Evolutionary conservation across 371 early-diverging fungal genomes (phyloP), one percentile per base, ranked within the genome.

Genomic region (Vairimorpha apis): DNA sequence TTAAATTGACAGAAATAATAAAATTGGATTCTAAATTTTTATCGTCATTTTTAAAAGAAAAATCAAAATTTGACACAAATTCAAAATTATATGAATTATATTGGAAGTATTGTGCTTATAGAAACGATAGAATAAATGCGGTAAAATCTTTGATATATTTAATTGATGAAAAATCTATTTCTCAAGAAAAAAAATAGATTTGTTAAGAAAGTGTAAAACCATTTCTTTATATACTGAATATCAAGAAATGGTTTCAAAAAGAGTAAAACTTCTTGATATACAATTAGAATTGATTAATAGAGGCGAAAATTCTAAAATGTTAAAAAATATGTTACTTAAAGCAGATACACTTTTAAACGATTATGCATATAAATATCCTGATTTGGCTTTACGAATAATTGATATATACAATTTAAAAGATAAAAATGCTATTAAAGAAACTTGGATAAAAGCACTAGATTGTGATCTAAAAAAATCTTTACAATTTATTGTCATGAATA

Each of bases 301-400:
- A 60, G 65, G 66, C 18, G 47, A 66, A 63, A 27, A 62, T 59
- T 33, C 41, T 18, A 44, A 58, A 16, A 45, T 25, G 0, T 37
- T 70, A 43, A 69, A 45, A 30, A 70, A 67, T 37, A 30, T 13
- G 5, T 44, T 79, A n/a, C 56, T 76, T 4, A 47, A 56, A 43
- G 73, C 79, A 47, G 74, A 79, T 56, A 55, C 18, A 4, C 44
- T 79, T n/a, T 72, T 75, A n/a, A 79, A 79, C 35, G 79, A 79
- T 32, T 79, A 76, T 67, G 44, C 68, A 32, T 65, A 69, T 62
- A 74, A 76, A 30, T 56, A 68, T 47, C 66, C 60, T 23, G 79
- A 74, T 58, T 47, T 76, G 13, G 74, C 67, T 37, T 45, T 79
- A 21, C 63, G 43, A 55, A 62, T 79, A 2, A 44, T 79, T 18